Percentiles rank a stretch among this genome's conserved stretches.
Conservation (phyloP, 768 basidiomycete species). For the Chalciporus chontae region DNA sequence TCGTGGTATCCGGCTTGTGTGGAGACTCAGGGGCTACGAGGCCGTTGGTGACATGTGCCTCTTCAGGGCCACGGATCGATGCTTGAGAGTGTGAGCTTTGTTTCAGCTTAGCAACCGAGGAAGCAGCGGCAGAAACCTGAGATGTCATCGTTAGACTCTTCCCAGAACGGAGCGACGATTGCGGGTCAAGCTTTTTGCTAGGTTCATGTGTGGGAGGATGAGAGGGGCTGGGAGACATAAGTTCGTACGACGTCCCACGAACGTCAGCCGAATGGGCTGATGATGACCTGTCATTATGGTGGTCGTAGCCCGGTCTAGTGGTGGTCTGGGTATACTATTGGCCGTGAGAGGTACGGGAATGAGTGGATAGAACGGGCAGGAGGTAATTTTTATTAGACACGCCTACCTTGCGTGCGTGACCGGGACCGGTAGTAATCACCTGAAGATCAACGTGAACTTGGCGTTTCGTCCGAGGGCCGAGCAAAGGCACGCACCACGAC, state of each 20-base stretch:
- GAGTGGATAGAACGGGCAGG: conserved; percentile 1
- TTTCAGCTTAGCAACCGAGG: conserved; percentile 14
- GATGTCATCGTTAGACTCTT: conserved; percentile 14
- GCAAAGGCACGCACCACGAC: conserved; percentile 46
- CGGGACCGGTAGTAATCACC: conserved; percentile 67
- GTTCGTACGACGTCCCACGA: conserved; percentile 29
- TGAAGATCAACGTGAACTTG: conserved; percentile 23
- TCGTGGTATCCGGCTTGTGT: conserved; percentile 3
- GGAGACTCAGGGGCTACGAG: conserved; percentile 7
- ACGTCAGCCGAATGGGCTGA: conserved; percentile 22
- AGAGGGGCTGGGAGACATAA: conserved; percentile 16
- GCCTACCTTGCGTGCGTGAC: conserved; percentile 64
- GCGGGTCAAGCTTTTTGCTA: conserved; percentile 10
- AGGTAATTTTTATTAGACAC: neutral
- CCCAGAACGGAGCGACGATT: conserved; percentile 23
- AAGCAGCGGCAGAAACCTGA: conserved; percentile 6
- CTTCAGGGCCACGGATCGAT: conserved; percentile 16
- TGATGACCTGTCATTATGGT: conserved; percentile 14
- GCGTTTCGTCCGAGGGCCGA: neutral
- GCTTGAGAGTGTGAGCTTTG: conserved; percentile 16
- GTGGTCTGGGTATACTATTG: conserved; percentile 23
- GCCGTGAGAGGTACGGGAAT: conserved; percentile 5
- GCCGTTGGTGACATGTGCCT: conserved; percentile 16
- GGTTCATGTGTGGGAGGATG: conserved; percentile 15
- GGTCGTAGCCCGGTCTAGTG: conserved; percentile 21